Evolutionary conservation across 352 stramenopile species (phyloP), one percentile per base, ranked within the genome.

Genomic region (Blastocystis sp.): DNA sequence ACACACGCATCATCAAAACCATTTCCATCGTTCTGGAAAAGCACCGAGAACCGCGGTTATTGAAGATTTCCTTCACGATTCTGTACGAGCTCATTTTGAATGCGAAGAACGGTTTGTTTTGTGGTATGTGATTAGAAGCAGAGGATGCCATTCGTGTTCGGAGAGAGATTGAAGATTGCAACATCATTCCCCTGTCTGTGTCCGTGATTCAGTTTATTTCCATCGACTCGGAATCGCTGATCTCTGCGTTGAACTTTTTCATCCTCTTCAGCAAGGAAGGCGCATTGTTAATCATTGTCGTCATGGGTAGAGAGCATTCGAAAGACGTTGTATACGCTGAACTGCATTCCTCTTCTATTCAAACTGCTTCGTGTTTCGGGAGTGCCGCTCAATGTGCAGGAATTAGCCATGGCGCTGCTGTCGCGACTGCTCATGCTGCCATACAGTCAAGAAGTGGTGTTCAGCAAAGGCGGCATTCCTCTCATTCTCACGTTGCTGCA

Each of bases 161-260:
- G 14, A 40, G 48, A 45, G 74, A 84, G 48, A 66, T 84, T 28
- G 1, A 43, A 28, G 23, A 21, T 2, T 34, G 52, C 43, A 21
- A 84, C 1, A 10, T 84, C 21, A 61, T 84, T 11, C 21, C 48
- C 10, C 23, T 84, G 21, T 34, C 52, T 2, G n/a, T 84, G 1
- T 14, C 43, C 3, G 74, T 84, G 17, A 67, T 66, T 84, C 74
- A 84, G 61, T 84, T 69, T 43, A 61, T 84, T 4, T 67, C 74
- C 0, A 52, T 84, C 19, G 45, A 66, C n/a, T 84, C 74, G 2
- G 74, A 84, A 9, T 23, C 74, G 17, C 74, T 84, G 3, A 23
- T 84, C 7, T 84, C 74, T 34, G 34, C 56, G 0, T 23, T 84
- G 2, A 84, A 84, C 59, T 67, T 84, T 19, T 38, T 84, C 17